Conservation (phyloP, 2,329 filamentous ascomycete species). For the Ophiostoma angusticollis region DNA sequence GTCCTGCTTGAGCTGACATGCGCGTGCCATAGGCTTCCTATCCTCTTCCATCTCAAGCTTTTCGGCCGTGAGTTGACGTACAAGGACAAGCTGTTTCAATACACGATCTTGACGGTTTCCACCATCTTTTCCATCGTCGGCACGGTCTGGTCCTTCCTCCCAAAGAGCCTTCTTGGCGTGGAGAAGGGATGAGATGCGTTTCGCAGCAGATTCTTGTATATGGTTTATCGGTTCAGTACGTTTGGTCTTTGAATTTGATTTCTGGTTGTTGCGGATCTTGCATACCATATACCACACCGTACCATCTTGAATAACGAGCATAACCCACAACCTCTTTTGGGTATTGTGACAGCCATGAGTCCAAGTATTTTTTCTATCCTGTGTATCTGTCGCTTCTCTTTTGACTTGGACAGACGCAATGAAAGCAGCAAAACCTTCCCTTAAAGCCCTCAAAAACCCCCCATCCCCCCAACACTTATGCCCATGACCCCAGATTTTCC, state of each 20-base stretch:
- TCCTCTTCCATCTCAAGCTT: conserved; percentile 81
- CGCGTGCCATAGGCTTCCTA: conserved; percentile 52
- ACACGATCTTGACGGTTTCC: conserved; percentile 56
- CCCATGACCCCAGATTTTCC: conserved; percentile 38
- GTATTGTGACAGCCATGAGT: no score
- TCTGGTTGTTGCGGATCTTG: no score
- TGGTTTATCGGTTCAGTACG: not conserved
- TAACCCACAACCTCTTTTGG: no score
- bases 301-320: no score
- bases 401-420: not conserved
- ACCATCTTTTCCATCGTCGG: conserved; percentile 59
- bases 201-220: not conserved
- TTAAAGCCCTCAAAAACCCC: no score
- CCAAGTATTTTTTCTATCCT: not conserved
- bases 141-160: conserved; percentile 80
- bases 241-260: not conserved
- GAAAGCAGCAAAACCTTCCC: not conserved
- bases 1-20: no score
- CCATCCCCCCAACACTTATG: no score
- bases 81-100: conserved; percentile 53
- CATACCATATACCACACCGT: not conserved
- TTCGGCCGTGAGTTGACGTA: conserved; percentile 59
- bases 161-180: conserved; percentile 57
- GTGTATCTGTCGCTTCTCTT: not conserved
- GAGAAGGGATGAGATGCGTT: conserved; percentile 17